Evolutionary conservation across 2,329 filamentous ascomycete genomes (phyloP).

Genomic region (Fusarium nanum): DNA sequence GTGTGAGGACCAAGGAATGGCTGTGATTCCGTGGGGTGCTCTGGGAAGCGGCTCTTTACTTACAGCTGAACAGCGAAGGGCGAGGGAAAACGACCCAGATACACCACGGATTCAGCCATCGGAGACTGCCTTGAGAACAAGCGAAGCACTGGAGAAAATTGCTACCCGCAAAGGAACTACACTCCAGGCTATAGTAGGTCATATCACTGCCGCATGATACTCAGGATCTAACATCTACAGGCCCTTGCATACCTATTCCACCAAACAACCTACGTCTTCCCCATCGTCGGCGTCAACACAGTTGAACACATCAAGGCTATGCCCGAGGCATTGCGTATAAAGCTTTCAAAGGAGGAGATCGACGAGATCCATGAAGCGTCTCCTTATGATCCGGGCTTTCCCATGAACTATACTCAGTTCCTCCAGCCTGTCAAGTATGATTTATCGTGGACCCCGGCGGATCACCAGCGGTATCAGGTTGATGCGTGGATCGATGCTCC

Average conservation of each 20-base stretch:
- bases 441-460: neutral
- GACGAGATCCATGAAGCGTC: conserved; percentile 19
- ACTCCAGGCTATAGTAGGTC: conserved; percentile 18
- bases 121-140: neutral
- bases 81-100: neutral
- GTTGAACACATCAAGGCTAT: conserved; percentile 21
- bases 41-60: conserved; percentile 16
- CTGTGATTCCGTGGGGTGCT: conserved; percentile 57
- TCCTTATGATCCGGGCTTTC: neutral
- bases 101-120: neutral
- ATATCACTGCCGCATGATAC: neutral
- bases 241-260: conserved; percentile 24
- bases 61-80: neutral
- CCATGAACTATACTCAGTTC: neutral
- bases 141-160: neutral
- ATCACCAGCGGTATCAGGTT: neutral
- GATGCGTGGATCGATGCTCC: neutral
- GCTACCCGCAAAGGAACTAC: neutral
- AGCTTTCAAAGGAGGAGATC: conserved; percentile 4
- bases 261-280: conserved; percentile 26
- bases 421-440: neutral
- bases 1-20: conserved; percentile 54
- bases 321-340: conserved; percentile 3
- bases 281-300: conserved; percentile 24
- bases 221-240: neutral